Percentiles rank a stretch among this genome's conserved stretches.
These are phyloP conservation scores for Ogataea siamensis DNA, from an alignment of 805 yeast species.

Conservation along the genomic window DNA sequence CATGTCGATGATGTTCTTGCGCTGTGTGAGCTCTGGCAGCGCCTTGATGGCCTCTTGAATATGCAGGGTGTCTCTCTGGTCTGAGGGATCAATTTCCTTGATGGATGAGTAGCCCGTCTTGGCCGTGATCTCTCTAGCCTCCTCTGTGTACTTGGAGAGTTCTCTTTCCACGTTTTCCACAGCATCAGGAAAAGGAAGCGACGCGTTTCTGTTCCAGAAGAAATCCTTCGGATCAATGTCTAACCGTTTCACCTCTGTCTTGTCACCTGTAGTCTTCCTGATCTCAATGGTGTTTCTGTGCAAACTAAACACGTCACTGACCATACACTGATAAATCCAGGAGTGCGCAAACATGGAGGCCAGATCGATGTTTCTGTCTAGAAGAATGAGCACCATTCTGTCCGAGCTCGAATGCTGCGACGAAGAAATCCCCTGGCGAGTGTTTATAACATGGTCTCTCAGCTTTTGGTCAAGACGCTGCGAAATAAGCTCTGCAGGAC, in stretches of 20 bases:
- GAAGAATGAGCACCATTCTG: slow-evolving; percentile 72
- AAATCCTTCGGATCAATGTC: slow-evolving; percentile 93
- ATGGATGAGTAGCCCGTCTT: slow-evolving; percentile 71
- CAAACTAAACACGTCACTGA: slow-evolving; percentile 84
- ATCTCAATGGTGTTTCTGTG: slow-evolving; percentile 79
- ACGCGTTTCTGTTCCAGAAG: slow-evolving; percentile 84
- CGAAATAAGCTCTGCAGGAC: slow-evolving; percentile 94
- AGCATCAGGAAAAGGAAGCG: slow-evolving; percentile 96
- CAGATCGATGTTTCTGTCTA: slow-evolving; percentile 88
- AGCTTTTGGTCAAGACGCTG: slow-evolving; percentile 78
- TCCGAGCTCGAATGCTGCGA: slow-evolving; percentile 32
- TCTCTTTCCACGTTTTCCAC: slow-evolving; percentile 93
- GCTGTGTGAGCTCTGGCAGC: slow-evolving; percentile 85
- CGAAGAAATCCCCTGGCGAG: slow-evolving; percentile 36
- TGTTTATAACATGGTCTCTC: slow-evolving; percentile 80
- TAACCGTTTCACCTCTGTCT: slow-evolving; percentile 52
- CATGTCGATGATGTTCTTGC: slow-evolving; percentile 87
- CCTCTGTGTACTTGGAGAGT: slow-evolving; percentile 74
- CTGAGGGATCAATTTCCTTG: slow-evolving; percentile 68
- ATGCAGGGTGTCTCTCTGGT: slow-evolving; percentile 55
- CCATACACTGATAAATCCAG: slow-evolving; percentile 97
- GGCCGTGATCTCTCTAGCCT: slow-evolving; percentile 81
- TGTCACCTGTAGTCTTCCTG: slow-evolving; percentile 35
- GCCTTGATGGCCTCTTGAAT: slow-evolving; percentile 87
- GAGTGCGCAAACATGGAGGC: slow-evolving; percentile 95